These are phyloP conservation scores for Boechera divaricarpa DNA, from an alignment of 345 rosid genomes.

Conservation along the genomic window DNA sequence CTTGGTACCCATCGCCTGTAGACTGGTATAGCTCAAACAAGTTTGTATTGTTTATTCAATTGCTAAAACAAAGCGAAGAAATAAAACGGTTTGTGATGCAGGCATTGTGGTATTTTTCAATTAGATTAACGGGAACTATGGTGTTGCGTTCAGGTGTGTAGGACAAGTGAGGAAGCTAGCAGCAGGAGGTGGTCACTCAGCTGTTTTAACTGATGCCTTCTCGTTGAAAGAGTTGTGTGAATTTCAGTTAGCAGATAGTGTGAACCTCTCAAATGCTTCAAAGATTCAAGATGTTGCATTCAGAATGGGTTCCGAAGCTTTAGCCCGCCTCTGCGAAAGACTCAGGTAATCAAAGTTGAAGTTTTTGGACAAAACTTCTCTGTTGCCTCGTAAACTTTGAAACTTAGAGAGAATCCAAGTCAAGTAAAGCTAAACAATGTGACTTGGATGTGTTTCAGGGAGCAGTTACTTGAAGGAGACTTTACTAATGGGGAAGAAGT, in stretches of 20 bases:
- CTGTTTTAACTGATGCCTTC: constrained; percentile 92
- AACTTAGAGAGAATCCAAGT: constrained; percentile 16
- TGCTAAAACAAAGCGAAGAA: background rate
- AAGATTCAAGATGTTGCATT: constrained; percentile 81
- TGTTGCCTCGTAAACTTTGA: background rate
- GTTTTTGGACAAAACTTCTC: background rate
- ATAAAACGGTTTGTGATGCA: constrained; percentile 7
- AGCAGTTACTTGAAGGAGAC: constrained; percentile 61
- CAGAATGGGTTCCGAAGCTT: constrained; percentile 82
- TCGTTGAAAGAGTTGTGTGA: constrained; percentile 93
- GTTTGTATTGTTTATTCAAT: constrained; percentile 22
- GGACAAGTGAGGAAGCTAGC: constrained; percentile 93
- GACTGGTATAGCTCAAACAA: constrained; percentile 69
- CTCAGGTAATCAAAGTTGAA: constrained; percentile 57
- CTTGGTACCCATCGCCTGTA: constrained; percentile 97
- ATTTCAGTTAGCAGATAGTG: constrained; percentile 82
- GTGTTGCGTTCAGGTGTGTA: constrained; percentile 69
- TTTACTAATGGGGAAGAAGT: constrained; percentile 51
- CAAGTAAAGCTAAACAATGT: constrained; percentile 29
- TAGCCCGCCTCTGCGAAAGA: constrained; percentile 94
- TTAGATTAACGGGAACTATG: constrained; percentile 20
- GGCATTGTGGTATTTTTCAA: background rate
- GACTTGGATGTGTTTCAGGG: constrained; percentile 57
- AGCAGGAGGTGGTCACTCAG: constrained; percentile 99
- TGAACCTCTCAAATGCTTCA: constrained; percentile 73